A percentile compares a stretch with the other conserved stretches of the same genome.
Evolutionary conservation across 306 rosid genomes (phyloP).

Genomic region (Cotoneaster glaucophyllus): DNA sequence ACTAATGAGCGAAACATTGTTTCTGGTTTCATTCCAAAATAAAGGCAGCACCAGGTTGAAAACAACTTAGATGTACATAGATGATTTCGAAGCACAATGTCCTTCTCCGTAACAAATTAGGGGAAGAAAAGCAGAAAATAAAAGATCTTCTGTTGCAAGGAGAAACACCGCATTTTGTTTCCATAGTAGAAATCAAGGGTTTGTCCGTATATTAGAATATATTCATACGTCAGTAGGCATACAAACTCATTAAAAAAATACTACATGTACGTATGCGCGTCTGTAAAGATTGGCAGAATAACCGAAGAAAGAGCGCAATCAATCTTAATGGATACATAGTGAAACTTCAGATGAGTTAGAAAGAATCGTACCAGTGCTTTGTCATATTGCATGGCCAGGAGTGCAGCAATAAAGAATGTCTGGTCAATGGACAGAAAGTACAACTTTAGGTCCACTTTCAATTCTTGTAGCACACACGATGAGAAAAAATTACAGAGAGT

Average conservation of each 20-base stretch:
- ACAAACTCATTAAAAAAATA: neutral
- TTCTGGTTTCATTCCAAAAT: neutral
- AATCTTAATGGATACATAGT: neutral
- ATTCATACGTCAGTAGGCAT: too few relatives aligned
- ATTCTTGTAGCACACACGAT: constrained; percentile 6
- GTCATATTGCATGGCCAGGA: constrained; percentile 92
- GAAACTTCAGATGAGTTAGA: neutral
- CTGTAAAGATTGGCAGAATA: neutral
- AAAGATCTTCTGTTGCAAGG: neutral
- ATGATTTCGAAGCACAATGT: neutral
- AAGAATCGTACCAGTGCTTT: constrained; percentile 70
- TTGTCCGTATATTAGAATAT: neutral
- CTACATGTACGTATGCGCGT: neutral
- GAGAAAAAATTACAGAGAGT: neutral
- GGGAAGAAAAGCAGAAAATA: too few relatives aligned
- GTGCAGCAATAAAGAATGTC: constrained; percentile 99
- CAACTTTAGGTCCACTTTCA: constrained; percentile 15
- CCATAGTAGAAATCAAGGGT: neutral
- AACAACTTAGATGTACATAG: neutral
- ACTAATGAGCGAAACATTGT: neutral
- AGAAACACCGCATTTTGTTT: neutral
- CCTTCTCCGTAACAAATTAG: too few relatives aligned
- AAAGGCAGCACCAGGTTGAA: neutral
- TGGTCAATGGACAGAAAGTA: constrained; percentile 31
- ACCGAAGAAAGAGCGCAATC: neutral